Base-by-base conservation (phyloP, 2,329 filamentous ascomycete genomes). In the Fusarium nanum region DNA sequence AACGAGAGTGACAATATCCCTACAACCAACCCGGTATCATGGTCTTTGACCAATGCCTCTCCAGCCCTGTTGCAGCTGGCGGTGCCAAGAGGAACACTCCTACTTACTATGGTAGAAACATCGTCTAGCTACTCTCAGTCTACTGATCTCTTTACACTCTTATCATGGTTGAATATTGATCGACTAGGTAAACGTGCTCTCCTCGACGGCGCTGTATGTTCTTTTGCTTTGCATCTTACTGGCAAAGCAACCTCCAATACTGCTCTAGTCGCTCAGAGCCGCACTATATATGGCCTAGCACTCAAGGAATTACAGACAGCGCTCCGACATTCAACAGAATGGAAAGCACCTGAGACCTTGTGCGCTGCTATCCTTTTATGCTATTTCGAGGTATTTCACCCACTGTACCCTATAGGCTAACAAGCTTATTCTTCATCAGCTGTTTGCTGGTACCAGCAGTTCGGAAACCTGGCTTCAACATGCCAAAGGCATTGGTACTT, bases 291-390 rank as follows among this genome's bases (percentile, higher is more conserved):
- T 59, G 80, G 78, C 16, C 73, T 76, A 64, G 77, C 80, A 28
- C 73, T 83, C 41, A 65, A 50, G 12, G 75, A 75, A 27, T 73
- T 83, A 47, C 81, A 82, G 59, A 58, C 55, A 23, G 76, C 79
- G 10, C 70, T 83, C 45, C 73, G 76, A 56, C 81, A 83, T 64
- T 74, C 77, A 3, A 68, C 67, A 18, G 77, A 79, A 62, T 83
- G 81, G 81, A 79, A 74, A 62, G 72, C 78, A 16, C 74, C 79
- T 2, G 81, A 83, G 71, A 83, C 81, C n/a, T 70, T 82, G 27
- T 82, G 79, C 55, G 73, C 83, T 4, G 77, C 80, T 46, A 81
- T 83, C 69, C 67, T 83, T 41, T 69, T 83, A 42, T 81, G 80
- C 56, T 71, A 81, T 18, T 82, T 78, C 34, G 81, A 82, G 77